Evolutionary conservation across 2,329 filamentous ascomycete species (phyloP), one percentile per base, ranked within the genome.

Genomic region (Fusarium brachygibbosum): DNA sequence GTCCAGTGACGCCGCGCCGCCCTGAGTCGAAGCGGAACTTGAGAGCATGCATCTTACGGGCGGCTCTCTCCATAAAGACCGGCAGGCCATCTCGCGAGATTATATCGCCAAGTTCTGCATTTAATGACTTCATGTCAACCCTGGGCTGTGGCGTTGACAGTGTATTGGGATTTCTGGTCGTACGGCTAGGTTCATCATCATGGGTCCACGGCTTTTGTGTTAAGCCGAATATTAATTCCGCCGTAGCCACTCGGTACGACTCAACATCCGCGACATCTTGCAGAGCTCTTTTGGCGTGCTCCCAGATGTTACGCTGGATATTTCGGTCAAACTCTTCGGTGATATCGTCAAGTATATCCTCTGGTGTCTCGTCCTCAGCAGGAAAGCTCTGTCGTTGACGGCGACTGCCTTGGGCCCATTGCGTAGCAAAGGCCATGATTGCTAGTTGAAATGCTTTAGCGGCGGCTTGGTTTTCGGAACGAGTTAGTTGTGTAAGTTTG

Each of bases 161-260:
- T 12, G 23, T 19, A 13, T 51, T 51, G 3, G 40, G 14, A 1
- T 31, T 31, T 21, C 45, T 51, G 5, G 17, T 44, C 2, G 13
- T 13, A 21, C 31, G 35, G 13, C 4, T 17, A 2, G 62, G 29
- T 4, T 67, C 56, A 13, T 74, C 69, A 4, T 73, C 64, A 13
- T 31, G 49, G 12, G 54, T 49, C 56, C 71, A 74, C 3, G 77
- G 72, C 57, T 76, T 77, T 58, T 81, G 79, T 0, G 79, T 78
- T 14, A 81, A 37, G 4, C 79, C 75, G 53, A 82, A 80, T 19
- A 82, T 76, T 8, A 81, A 40, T 56, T 82, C 79, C 1, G 80
- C 79, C 29, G 78, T 80, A 0, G 76, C 79, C 4, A 81, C 75
- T 17, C 76, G 75, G 55, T 78, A 82, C 2, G 78, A 80, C 40